Evolutionary conservation across 768 basidiomycete genomes (phyloP), one percentile per base, ranked within the genome.

Genomic region (Melanogaster broomeanus): DNA sequence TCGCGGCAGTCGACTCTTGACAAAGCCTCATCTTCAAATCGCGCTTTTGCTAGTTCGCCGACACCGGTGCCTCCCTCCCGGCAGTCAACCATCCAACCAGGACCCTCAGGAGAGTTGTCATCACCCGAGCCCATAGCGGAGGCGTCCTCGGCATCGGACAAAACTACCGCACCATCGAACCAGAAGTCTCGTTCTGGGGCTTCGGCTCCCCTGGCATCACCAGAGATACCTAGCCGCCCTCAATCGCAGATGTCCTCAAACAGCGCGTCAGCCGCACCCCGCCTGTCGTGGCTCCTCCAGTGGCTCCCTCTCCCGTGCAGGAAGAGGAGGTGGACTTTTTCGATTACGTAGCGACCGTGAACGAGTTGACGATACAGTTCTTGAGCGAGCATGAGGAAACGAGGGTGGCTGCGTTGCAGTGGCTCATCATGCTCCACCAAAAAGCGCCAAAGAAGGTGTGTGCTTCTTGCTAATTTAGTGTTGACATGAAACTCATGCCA

Each of bases 381-480:
- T 65, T 98, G 70, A 94, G 90, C 69, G 96, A 99, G 70, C 93
- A 91, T 59, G 96, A 97, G 65, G 94, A 98, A 64, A 98, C 97
- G 0, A 77, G 95, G 43, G 92, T 98, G 6, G 93, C 94, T 24
- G 94, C 96, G 3, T 69, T 99, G 60, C 95, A 96, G 71, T 99
- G 97, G 97, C 75, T 99, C 34, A 86, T 97, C 50, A 99, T 99
- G 97, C 73, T 99, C 45, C 97, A 99, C 71, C 90, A 95, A 67
- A 98, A 98, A 64, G 93, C 94, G 12, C 97, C 97, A 0, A 91
- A 88, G 72, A 96, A 96, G 83, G 94, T 89, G 54, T 41, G 63
- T 47, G 11, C 37, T 46, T 30, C 6, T 18, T 3, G 6, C 24
- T 39, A 16, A 25, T 18, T 4, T 10, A 6, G 6, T 15, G 8